Conservation (phyloP, 345 rosid species). For the Citrus mangshanensis region DNA sequence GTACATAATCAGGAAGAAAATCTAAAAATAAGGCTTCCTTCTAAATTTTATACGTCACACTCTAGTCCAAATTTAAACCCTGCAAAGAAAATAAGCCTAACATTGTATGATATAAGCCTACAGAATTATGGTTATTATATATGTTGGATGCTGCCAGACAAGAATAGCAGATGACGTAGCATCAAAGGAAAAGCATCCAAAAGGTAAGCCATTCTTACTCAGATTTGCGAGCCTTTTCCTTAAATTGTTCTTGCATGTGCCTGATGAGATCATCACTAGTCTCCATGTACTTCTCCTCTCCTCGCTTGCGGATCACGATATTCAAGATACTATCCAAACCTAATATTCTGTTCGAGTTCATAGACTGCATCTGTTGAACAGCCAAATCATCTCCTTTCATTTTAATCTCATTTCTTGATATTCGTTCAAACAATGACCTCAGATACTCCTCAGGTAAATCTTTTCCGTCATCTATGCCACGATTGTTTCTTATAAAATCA, state of each 20-base stretch:
- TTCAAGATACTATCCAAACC: constrained; percentile 93
- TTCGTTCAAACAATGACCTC: constrained; percentile 86
- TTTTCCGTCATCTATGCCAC: constrained; percentile 98
- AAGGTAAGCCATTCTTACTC: constrained; percentile 64
- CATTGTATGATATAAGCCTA: neutral
- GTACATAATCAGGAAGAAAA: constrained; percentile 26
- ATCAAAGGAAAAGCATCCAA: constrained; percentile 1
- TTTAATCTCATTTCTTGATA: constrained; percentile 94
- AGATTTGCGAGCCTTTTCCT: constrained; percentile 96
- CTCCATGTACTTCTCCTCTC: constrained; percentile 73
- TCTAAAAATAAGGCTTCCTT: neutral
- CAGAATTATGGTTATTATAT: neutral
- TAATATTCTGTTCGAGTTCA: constrained; percentile 72
- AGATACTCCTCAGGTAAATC: constrained; percentile 91
- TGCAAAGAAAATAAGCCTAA: neutral
- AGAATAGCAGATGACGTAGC: constrained; percentile 2
- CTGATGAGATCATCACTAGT: constrained; percentile 96
- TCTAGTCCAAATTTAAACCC: neutral
- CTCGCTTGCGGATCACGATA: constrained; percentile 93
- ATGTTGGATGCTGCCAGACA: constrained; percentile 11
- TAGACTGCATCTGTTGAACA: constrained; percentile 74
- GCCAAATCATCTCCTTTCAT: constrained; percentile 92
- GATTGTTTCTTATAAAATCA: constrained; percentile 93
- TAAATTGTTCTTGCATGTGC: constrained; percentile 97
- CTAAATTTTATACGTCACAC: neutral